phyloP scores from a whole-genome alignment of 2,329 filamentous ascomycete species.

The Ustilaginoidea virens region DNA sequence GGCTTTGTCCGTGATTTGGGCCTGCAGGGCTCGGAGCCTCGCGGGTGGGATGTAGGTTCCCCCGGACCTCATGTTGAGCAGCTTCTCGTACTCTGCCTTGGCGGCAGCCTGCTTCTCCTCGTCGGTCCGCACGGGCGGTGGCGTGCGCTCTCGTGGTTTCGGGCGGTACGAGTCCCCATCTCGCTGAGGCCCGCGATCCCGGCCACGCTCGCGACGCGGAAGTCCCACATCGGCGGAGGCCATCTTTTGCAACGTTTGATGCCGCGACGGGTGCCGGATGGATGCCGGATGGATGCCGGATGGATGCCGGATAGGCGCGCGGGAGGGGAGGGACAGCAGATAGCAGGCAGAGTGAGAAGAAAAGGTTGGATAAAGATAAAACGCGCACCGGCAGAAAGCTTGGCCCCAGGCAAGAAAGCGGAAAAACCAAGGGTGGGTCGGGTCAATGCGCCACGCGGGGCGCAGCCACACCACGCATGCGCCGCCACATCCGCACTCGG shows the following conservation, averaged over 20 bases:
- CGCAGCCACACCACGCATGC: too few relatives aligned
- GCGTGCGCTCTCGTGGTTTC: conserved; percentile 15
- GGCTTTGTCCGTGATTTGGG: conserved; percentile 90
- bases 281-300: neutral
- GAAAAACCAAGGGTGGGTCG: too few relatives aligned
- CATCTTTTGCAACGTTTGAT: too few relatives aligned
- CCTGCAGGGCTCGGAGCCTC: conserved; percentile 76
- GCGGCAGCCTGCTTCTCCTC: conserved; percentile 78
- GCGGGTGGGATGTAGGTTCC: conserved; percentile 95
- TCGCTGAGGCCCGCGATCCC: conserved; percentile 11
- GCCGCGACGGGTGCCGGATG: neutral
- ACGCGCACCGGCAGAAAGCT: too few relatives aligned
- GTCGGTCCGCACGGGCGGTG: conserved; percentile 38
- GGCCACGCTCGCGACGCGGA: conserved; percentile 21
- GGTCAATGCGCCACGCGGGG: too few relatives aligned
- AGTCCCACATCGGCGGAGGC: conserved; percentile 29
- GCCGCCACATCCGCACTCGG: too few relatives aligned
- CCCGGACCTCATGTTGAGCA: conserved; percentile 83
- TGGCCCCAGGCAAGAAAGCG: too few relatives aligned
- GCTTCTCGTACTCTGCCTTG: conserved; percentile 86
- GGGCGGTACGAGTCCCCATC: conserved; percentile 38
- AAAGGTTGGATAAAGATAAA: too few relatives aligned
- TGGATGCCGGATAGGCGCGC: neutral
- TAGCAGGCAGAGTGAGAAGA: too few relatives aligned
- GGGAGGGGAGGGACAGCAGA: too few relatives aligned